phyloP scores from a whole-genome alignment of 116 monocot genomes.

The Dioscorea cayenensis region DNA sequence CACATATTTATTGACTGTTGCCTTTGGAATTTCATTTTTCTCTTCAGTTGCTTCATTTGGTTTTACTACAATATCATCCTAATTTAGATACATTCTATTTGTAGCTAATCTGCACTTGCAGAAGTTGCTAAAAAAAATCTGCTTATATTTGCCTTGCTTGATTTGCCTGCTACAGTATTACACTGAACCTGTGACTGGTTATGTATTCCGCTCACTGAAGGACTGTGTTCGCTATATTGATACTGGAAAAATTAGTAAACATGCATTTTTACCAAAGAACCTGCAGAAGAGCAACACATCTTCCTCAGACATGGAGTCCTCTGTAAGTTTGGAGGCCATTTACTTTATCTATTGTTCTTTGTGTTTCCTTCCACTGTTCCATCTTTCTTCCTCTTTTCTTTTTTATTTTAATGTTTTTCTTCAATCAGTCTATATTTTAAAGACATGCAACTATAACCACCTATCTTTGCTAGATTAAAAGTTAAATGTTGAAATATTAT shows the following conservation, averaged over 20 bases:
- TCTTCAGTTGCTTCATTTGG: no score
- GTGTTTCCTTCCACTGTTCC: not conserved
- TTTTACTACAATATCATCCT: no score
- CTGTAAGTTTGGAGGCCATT: slow-evolving; percentile 22
- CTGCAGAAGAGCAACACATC: slow-evolving; percentile 10
- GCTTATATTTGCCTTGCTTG: not conserved
- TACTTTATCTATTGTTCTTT: not conserved
- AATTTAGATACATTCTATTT: no score
- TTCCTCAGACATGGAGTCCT: slow-evolving; percentile 15
- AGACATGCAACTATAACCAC: no score
- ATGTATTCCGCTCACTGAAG: slow-evolving; percentile 40
- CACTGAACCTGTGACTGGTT: slow-evolving; percentile 38
- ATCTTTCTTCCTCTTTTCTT: not conserved
- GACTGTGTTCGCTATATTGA: slow-evolving; percentile 31
- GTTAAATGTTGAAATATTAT: no score
- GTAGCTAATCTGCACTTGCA: no score
- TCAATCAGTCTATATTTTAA: no score
- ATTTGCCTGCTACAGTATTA: slow-evolving; percentile 38
- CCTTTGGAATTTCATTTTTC: no score
- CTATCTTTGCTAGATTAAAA: no score
- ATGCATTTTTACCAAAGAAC: slow-evolving; percentile 21
- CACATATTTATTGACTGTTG: no score
- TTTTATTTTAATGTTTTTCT: no score
- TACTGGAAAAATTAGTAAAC: slow-evolving; percentile 27
- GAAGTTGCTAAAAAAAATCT: no score